Conservation (phyloP, 2,329 filamentous ascomycete genomes). For the Torrubiellomyces zombiae region DNA sequence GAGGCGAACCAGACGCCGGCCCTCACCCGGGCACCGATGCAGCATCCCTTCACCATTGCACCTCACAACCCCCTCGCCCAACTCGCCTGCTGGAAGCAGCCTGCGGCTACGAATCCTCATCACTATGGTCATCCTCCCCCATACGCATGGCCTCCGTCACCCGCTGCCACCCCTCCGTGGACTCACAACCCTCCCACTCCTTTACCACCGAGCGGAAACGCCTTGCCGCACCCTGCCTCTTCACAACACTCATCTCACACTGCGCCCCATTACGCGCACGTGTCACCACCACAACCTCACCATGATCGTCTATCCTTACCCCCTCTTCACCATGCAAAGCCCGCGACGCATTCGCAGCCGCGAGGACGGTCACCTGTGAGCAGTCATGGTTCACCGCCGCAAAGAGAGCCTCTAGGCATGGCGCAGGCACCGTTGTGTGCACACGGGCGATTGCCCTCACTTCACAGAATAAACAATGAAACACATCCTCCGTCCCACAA, state of each 20-base stretch:
- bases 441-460: constrained; percentile 27
- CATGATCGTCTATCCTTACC: constrained; percentile 22
- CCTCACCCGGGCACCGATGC: constrained; percentile 60
- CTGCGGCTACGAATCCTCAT: no score
- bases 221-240: constrained; percentile 11
- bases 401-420: constrained; percentile 26
- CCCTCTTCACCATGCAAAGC: constrained; percentile 16
- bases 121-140: constrained; percentile 24
- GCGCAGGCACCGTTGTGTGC: constrained; percentile 24
- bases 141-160: constrained; percentile 40
- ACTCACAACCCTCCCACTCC: constrained; percentile 24
- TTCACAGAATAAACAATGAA: constrained; percentile 17
- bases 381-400: constrained; percentile 23
- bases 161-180: constrained; percentile 36
- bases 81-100: no score
- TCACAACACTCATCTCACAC: constrained; percentile 12
- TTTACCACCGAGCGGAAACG: constrained; percentile 16
- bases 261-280: constrained; percentile 11
- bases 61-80: constrained; percentile 15
- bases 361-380: constrained; percentile 18
- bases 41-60: constrained; percentile 21
- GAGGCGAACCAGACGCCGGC: constrained; percentile 68
- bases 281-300: constrained; percentile 1
- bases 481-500: constrained; percentile 11
- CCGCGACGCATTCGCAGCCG: constrained; percentile 13